Evolutionary conservation across 2,329 filamentous ascomycete genomes (phyloP).

Genomic region (Mycosphaerella arachidis): DNA sequence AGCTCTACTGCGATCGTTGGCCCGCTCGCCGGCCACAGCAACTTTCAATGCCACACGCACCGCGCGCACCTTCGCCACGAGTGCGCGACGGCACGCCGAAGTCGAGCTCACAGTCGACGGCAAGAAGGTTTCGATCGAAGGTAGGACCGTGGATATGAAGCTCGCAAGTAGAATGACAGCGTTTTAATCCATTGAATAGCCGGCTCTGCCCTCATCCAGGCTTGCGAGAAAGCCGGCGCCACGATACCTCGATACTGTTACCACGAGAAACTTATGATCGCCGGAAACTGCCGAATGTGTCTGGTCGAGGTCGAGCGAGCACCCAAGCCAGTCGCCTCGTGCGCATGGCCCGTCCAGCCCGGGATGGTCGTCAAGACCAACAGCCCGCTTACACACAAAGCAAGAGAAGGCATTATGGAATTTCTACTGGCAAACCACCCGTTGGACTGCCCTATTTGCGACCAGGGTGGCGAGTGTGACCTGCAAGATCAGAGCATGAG

Average conservation of each 20-base stretch:
- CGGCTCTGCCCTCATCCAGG: constrained; percentile 95
- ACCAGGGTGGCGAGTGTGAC: constrained; percentile 98
- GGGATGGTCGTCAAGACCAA: constrained; percentile 99
- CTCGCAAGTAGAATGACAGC: not conserved
- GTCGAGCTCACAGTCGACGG: constrained; percentile 96
- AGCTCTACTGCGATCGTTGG: constrained; percentile 59
- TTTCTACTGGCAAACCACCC: constrained; percentile 96
- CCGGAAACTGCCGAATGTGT: constrained; percentile 99
- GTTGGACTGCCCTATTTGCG: constrained; percentile 93
- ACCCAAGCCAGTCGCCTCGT: constrained; percentile 95
- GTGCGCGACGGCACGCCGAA: constrained; percentile 74
- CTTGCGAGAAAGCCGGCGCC: constrained; percentile 93
- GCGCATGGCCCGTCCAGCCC: constrained; percentile 96
- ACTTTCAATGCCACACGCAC: constrained; percentile 40
- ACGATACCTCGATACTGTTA: constrained; percentile 97
- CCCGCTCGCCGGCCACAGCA: constrained; percentile 49
- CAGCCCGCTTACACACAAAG: constrained; percentile 93
- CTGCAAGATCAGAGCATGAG: constrained; percentile 99
- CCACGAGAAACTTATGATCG: constrained; percentile 99
- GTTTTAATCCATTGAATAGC: constrained; percentile 52
- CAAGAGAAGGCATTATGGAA: constrained; percentile 98
- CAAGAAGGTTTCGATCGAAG: constrained; percentile 97
- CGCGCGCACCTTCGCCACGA: constrained; percentile 77
- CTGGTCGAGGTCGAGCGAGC: constrained; percentile 95
- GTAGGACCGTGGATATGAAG: constrained; percentile 46